Evolutionary conservation across 257 asterid genomes (phyloP).

Genomic region (Plantago ovata): DNA sequence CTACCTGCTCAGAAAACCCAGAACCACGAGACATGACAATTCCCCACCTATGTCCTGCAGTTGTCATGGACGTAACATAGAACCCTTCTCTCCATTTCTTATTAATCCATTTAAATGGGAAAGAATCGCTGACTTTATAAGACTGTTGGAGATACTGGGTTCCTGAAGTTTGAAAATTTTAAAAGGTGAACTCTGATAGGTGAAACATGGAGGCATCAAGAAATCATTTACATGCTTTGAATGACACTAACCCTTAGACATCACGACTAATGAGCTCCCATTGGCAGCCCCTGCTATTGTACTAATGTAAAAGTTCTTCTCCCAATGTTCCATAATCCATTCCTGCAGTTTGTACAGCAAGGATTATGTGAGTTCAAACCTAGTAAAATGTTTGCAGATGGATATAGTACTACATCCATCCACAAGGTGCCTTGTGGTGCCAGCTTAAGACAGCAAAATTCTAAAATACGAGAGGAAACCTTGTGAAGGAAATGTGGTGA

Average conservation of each 20-base stretch:
- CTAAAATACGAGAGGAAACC: conserved; percentile 23
- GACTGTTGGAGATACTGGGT: conserved; percentile 69
- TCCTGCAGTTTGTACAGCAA: conserved; percentile 30
- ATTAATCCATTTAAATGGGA: conserved; percentile 76
- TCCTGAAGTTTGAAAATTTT: conserved; percentile 25
- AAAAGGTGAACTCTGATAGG: background rate
- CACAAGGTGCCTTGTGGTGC: background rate
- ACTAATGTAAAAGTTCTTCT: conserved; percentile 58
- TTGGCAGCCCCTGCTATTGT: conserved; percentile 63
- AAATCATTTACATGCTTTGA: background rate
- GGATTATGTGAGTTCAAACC: background rate
- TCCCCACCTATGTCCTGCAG: conserved; percentile 63
- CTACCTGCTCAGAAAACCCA: conserved; percentile 66
- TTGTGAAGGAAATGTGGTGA: conserved; percentile 51
- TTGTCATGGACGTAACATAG: conserved; percentile 66
- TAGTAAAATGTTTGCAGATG: background rate
- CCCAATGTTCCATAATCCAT: conserved; percentile 77
- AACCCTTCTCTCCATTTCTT: conserved; percentile 73
- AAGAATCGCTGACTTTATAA: conserved; percentile 61
- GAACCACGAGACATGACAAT: conserved; percentile 75
- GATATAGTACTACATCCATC: too few species aligned
- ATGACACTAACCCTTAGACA: conserved; percentile 60
- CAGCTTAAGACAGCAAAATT: background rate
- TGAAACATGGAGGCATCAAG: background rate
- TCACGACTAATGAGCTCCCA: conserved; percentile 62